These are phyloP conservation scores for Tylopilus sp. DNA, from an alignment of 768 basidiomycete genomes.

Conservation along the genomic window DNA sequence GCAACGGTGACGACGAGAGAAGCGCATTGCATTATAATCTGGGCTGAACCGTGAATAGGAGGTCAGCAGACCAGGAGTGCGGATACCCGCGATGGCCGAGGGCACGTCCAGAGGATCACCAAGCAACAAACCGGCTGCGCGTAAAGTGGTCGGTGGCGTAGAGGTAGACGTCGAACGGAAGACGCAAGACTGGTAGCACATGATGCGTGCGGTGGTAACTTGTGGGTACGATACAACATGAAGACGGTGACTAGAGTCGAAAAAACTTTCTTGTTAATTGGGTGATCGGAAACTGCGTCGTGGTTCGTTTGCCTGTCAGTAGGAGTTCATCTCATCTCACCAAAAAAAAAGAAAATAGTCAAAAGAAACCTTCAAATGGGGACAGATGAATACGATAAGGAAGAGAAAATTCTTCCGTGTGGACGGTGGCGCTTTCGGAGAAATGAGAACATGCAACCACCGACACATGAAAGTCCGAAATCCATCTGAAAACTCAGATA, in stretches of 20 bases:
- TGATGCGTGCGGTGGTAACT: slow-evolving; percentile 5
- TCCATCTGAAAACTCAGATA: slow-evolving; percentile 28
- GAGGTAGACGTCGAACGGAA: background rate
- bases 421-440: slow-evolving; percentile 23
- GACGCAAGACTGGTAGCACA: background rate
- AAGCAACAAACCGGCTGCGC: background rate
- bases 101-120: background rate
- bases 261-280: slow-evolving; percentile 20
- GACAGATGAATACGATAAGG: slow-evolving; percentile 24
- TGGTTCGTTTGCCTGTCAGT: slow-evolving; percentile 16
- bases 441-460: slow-evolving; percentile 22
- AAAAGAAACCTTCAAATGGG: slow-evolving; percentile 15
- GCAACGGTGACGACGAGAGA: background rate
- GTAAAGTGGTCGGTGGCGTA: slow-evolving; percentile 5
- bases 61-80: background rate
- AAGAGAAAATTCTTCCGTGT: slow-evolving; percentile 12
- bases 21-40: background rate
- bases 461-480: slow-evolving; percentile 34
- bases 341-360: background rate
- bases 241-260: slow-evolving; percentile 16
- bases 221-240: background rate
- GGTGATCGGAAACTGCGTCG: slow-evolving; percentile 10
- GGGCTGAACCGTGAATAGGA: background rate
- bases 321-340: slow-evolving; percentile 16
- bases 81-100: background rate